Base-by-base conservation (phyloP, 1,139 yeast genomes). In the Candida mesenterica region DNA sequence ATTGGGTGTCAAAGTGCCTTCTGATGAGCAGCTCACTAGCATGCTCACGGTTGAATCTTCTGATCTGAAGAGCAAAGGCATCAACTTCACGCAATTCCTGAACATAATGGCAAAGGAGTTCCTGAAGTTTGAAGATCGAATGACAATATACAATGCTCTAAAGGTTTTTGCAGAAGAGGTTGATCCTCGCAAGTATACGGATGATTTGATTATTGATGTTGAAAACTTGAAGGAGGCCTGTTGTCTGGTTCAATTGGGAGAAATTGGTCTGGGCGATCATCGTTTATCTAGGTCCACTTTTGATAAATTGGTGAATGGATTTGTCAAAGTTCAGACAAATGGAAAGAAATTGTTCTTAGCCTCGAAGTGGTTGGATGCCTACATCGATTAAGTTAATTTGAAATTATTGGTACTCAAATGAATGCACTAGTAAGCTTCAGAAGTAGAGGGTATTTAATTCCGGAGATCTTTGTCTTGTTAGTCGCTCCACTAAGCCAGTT, bases 61-160 rank as follows among this genome's bases (percentile, higher is more conserved):
- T 41, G 50, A 53, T 16, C 50, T 53, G 7, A 24, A 28, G 5
- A 76, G 77, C n/a, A 27, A 26, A 6, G 42, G 42, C 5, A 49
- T 88, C 26, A 77, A 79, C 28, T 87, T 89, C 52, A 79, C 94
- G 3, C 76, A 75, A 32, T 90, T 81, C 55, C 65, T 85, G 52
- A 76, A 82, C 4, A 63, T 81, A 29, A 79, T 90, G 82, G 78
- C 88, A 3, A 62, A 62, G 5, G 77, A 76, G 42, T 58, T 85
- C 33, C 65, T 70, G 36, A 70, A 71, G 38, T 65, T 87, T 37
- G 84, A 88, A 18, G 77, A 79, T 36, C 67, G 74, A 29, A 64
- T 66, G 19, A 86, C 86, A 39, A 63, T 90, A 12, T 58, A 67
- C 35, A 70, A 74, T 31, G 90, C 95, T 4, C 70, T 89, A 45